These are phyloP conservation scores for Theileria sp. DNA, from an alignment of 169 alveolate species.

Conservation along the genomic window DNA sequence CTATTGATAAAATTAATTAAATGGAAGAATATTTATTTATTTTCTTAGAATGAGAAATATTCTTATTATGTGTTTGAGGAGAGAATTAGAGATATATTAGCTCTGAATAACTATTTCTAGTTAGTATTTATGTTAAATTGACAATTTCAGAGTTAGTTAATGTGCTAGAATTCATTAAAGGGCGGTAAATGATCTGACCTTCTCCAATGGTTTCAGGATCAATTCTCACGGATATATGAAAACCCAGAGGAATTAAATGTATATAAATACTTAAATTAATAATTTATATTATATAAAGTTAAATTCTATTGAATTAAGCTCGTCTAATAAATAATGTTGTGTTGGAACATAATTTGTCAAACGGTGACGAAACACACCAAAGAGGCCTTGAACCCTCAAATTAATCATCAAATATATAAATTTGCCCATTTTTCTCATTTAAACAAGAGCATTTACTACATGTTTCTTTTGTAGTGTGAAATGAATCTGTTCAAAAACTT, in stretches of 20 bases:
- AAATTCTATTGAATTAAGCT: background rate
- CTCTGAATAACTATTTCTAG: background rate
- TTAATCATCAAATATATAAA: background rate
- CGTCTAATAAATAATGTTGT: constrained; percentile 18
- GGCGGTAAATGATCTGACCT: background rate
- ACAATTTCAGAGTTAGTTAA: background rate
- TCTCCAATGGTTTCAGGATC: background rate
- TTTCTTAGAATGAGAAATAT: no score
- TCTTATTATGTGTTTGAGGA: background rate
- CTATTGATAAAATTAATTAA: background rate
- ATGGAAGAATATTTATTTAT: background rate
- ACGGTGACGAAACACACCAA: background rate
- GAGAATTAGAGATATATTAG: background rate
- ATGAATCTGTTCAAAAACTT: constrained; percentile 1
- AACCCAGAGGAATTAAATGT: background rate
- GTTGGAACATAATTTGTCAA: constrained; percentile 1
- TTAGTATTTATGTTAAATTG: no score
- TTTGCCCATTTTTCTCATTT: background rate
- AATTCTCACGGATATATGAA: background rate
- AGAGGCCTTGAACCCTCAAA: background rate
- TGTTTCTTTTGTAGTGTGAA: constrained; percentile 21
- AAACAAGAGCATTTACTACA: background rate
- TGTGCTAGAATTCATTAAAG: background rate
- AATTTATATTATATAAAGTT: background rate
- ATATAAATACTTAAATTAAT: background rate